phyloP scores from a whole-genome alignment of 2,329 filamentous ascomycete genomes.

The Fusarium chlamydosporum region DNA sequence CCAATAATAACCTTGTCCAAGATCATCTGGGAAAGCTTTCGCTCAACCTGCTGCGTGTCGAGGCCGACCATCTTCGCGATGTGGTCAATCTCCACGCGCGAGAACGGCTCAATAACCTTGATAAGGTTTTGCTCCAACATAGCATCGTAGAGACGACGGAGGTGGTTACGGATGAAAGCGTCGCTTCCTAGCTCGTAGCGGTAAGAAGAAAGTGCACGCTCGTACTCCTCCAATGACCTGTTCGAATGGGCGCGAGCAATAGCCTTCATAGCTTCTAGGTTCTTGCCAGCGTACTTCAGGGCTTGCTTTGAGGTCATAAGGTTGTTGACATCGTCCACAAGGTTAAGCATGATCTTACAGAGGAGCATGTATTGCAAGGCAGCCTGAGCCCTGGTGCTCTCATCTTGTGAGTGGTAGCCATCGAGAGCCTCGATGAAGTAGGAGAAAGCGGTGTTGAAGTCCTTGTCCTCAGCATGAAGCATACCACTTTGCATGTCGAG shows the following conservation, averaged over 20 bases:
- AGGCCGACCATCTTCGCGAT: conserved; percentile 98
- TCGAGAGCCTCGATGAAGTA: conserved; percentile 99
- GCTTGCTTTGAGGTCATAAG: conserved; percentile 97
- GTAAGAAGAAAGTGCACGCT: conserved; percentile 90
- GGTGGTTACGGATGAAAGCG: conserved; percentile 95
- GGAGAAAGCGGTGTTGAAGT: conserved; percentile 98
- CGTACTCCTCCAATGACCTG: conserved; percentile 96
- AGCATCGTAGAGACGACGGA: conserved; percentile 94
- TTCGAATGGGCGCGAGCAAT: conserved; percentile 96
- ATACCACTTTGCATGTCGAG: conserved; percentile 99
- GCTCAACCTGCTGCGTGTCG: conserved; percentile 96
- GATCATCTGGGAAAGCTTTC: conserved; percentile 99
- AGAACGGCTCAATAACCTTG: conserved; percentile 99
- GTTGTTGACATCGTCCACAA: conserved; percentile 94
- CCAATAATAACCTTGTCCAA: conserved; percentile 99
- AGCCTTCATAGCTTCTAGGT: conserved; percentile 98
- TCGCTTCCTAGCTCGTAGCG: conserved; percentile 94
- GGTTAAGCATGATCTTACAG: conserved; percentile 99
- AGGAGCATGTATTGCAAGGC: conserved; percentile 99
- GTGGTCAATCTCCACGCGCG: conserved; percentile 94
- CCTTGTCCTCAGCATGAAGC: conserved; percentile 97
- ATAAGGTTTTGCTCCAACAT: conserved; percentile 99
- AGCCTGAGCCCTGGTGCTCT: conserved; percentile 89
- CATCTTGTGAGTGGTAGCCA: conserved; percentile 94
- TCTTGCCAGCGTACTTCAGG: conserved; percentile 94